Base-by-base conservation (phyloP, 768 basidiomycete genomes). In the Neoboletus brunneissimus region DNA sequence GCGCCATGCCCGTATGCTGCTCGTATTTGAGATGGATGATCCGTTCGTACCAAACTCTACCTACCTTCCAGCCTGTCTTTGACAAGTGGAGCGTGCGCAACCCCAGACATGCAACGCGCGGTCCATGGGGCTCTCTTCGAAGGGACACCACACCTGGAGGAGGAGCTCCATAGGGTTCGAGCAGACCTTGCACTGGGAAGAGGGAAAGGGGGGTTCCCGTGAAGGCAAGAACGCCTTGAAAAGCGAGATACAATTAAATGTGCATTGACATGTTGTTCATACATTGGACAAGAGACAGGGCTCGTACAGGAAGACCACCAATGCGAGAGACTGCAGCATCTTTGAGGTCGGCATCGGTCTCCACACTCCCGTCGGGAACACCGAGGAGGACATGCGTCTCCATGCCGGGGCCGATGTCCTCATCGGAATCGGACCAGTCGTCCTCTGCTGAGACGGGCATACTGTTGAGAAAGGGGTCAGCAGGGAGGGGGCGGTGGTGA, bases 261-360 rank as follows among this genome's bases (percentile, higher is more conserved):
- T 72, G 77, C 74, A 77, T 79, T 76, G 73, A 70, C 73, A 75
- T 27, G 64, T 68, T 67, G 72, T 71, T 66, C 67, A 69, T 79
- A 82, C 77, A 79, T 73, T 29, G 69, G 64, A 74, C 71, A 72
- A 75, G 73, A 75, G 72, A 73, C 70, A 60, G 29, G 43, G 60
- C 70, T 81, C 90, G 84, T 87, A 94, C 91, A 80, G 92, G 92
- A 75, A 80, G 81, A 69, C 92, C 92, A 68, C 92, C 92, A 58
- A 94, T 87, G 72, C 92, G 88, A 72, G 92, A 94, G 61, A 94
- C 89, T 55, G 88, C 85, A 42, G 84, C 88, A 73, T 94, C 91
- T 62, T 69, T 71, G 63, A 88, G 69, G 69, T 93, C 90, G 41
- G 75, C 62, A 51, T 77, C 65, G 55, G 75, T 74, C 55, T 84